Base-by-base conservation (phyloP, 139 green algal genomes). In the Chlorella sorokiniana region DNA sequence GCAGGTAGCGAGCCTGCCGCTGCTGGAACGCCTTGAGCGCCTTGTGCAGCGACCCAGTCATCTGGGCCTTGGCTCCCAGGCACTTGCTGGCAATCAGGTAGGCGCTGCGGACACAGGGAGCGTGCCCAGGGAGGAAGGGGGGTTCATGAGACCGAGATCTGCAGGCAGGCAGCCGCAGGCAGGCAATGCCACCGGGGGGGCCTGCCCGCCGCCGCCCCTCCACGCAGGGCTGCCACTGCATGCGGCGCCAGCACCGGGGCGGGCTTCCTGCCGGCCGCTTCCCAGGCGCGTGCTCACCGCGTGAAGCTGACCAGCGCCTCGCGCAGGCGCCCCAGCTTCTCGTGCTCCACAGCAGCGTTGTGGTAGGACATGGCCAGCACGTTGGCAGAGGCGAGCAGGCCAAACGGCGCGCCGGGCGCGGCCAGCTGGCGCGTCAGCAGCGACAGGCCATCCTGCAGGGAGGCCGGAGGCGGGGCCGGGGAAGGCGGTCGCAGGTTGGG, bases 291-390 rank as follows among this genome's bases (percentile, higher is more conserved):
- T 31, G 10, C 64, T 37, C 65, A 76, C 64, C 84, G 59, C 23
- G 84, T 67, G 54, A 83, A 86, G 42, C 64, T 76, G 23, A 88
- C 84, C 14, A 79, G 79, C n/a, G 79, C 84, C 63, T 88, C 84
- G 29, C 48, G 44, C 48, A 81, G 52, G 41, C 54, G 48, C 40
- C 62, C 72, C 79, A 88, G 78, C 63, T 79, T 70, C 51, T 88
- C 84, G 33, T 88, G 84, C 72, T 85, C 84, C 37, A 88, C 61
- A 25, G 62, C 84, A 23, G 78, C 78, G 42, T 88, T 88, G 73
- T 88, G 84, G 31, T 88, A 88, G 10, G 84, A 72, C 73, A 88
- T 88, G 37, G 84, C 84, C 69, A 88, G 77, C 59, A 88, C 59
- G 29, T 85, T 83, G 67, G 73, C 84, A 11, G 40, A 56, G 33